Evolutionary conservation across 495 filamentous ascomycete genomes (phyloP).

Genomic region (Hypomontagnella monticulosa): DNA sequence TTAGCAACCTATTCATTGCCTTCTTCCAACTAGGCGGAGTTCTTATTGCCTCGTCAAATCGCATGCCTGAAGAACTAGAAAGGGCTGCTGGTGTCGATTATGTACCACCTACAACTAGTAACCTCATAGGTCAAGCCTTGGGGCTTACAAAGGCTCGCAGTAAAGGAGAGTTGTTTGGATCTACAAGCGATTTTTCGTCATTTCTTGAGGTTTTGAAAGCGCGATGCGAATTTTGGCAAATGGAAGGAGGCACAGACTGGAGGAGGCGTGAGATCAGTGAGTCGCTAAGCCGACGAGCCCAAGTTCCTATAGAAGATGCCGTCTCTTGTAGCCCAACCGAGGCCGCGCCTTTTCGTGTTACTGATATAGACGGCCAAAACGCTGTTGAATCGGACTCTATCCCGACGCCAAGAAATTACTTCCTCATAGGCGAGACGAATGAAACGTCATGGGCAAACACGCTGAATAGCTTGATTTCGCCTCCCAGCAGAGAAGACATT

Average conservation of each 20-base stretch:
- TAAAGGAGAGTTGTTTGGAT: conserved; percentile 56
- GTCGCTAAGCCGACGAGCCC: conserved; percentile 6
- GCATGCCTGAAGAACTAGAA: conserved; percentile 77
- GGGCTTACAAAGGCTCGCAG: conserved; percentile 43
- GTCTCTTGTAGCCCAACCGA: conserved; percentile 9
- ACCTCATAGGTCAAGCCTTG: conserved; percentile 58
- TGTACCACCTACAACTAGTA: conserved; percentile 57
- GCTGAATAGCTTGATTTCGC: conserved; percentile 11
- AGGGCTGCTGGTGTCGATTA: conserved; percentile 72
- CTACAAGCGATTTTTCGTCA: conserved; percentile 68
- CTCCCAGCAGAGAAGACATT: conserved; percentile 13
- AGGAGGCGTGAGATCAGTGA: conserved; percentile 59
- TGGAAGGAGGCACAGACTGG: conserved; percentile 74
- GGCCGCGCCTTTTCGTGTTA: conserved; percentile 4
- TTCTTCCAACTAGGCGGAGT: conserved; percentile 81
- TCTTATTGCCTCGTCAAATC: conserved; percentile 74
- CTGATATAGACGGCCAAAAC: conserved; percentile 8
- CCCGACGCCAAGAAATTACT: conserved; percentile 47
- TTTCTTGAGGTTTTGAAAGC: conserved; percentile 75
- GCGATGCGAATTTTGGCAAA: conserved; percentile 76
- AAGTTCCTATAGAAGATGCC: conserved; percentile 5
- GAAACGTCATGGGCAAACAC: conserved; percentile 28
- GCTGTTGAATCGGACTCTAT: conserved; percentile 4
- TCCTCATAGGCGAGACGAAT: conserved; percentile 31
- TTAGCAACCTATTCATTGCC: conserved; percentile 73